Percentiles rank a stretch among this genome's conserved stretches.
Evolutionary conservation across 306 rosid genomes (phyloP).

Genomic region (Castanea crenata): DNA sequence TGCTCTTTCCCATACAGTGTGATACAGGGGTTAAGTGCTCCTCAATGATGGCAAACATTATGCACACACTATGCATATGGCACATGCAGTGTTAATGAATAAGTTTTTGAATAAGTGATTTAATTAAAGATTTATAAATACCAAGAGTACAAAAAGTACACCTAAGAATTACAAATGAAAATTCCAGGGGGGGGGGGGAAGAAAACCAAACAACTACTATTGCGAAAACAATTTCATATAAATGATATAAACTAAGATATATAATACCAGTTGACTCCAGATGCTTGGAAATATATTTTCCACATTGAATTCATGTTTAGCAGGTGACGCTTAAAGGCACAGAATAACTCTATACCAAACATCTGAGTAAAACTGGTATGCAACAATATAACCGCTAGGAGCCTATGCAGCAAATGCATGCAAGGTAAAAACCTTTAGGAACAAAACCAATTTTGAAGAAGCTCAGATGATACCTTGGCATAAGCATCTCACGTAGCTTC

Average conservation of each 20-base stretch:
- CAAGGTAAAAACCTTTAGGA: not conserved
- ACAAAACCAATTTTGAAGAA: slow-evolving; percentile 19
- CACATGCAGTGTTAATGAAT: not conserved
- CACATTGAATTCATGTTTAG: not conserved
- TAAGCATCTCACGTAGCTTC: slow-evolving; percentile 91
- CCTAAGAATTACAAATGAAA: too few species aligned
- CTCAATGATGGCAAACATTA: not conserved
- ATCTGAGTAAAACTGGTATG: not conserved
- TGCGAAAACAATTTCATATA: not conserved
- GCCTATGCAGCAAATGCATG: slow-evolving; percentile 7
- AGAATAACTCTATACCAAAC: not conserved
- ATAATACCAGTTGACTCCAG: not conserved
- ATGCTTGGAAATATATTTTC: not conserved
- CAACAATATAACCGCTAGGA: not conserved
- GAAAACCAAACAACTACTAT: not conserved
- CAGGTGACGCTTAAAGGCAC: not conserved
- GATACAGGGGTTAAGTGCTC: slow-evolving; percentile 9
- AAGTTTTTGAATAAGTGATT: too few species aligned
- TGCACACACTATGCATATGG: slow-evolving; percentile 2
- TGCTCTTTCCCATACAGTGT: slow-evolving; percentile 5
- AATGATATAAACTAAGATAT: not conserved
- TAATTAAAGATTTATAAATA: too few species aligned
- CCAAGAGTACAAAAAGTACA: too few species aligned
- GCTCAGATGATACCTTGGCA: slow-evolving; percentile 68
- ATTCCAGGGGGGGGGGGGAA: too few species aligned